Percentiles rank a stretch among this genome's conserved stretches.
These are phyloP conservation scores for Boletus insuetus DNA, from an alignment of 768 basidiomycete species.

Conservation along the genomic window DNA sequence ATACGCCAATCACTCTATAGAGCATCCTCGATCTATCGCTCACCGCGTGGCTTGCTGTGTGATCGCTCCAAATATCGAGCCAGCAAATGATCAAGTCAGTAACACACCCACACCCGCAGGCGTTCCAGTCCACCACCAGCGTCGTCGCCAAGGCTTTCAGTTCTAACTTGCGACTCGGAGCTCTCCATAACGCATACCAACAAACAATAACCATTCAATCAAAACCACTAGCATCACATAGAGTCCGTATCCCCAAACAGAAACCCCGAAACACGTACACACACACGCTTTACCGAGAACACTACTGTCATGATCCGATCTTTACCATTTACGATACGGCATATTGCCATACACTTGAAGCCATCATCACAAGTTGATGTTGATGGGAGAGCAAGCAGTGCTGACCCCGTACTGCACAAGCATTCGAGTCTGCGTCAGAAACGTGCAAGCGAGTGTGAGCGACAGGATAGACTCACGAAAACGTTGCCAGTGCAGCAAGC, in stretches of 20 bases:
- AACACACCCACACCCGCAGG: too few relatives aligned
- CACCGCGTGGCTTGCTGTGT: too few relatives aligned
- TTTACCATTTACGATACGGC: background rate
- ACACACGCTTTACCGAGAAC: background rate
- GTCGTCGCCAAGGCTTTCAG: too few relatives aligned
- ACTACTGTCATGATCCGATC: too few relatives aligned
- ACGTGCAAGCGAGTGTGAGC: background rate
- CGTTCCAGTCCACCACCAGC: too few relatives aligned
- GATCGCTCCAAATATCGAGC: too few relatives aligned
- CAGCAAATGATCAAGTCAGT: too few relatives aligned
- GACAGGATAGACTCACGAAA: background rate
- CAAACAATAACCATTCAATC: background rate
- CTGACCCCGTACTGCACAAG: background rate
- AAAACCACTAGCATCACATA: background rate
- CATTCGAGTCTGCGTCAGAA: background rate
- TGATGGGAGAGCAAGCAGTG: too few relatives aligned
- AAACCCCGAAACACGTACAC: background rate
- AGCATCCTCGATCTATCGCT: too few relatives aligned
- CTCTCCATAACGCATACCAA: background rate
- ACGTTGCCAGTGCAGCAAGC: conserved; percentile 1
- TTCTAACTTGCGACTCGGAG: too few relatives aligned
- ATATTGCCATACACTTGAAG: background rate
- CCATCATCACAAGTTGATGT: background rate
- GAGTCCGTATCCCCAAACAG: background rate
- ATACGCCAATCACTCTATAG: too few relatives aligned